A percentile compares a stretch with the other conserved stretches of the same genome.
These are phyloP conservation scores for Paramecium bursaria DNA, from an alignment of 73 alveolate species.

Conservation along the genomic window DNA sequence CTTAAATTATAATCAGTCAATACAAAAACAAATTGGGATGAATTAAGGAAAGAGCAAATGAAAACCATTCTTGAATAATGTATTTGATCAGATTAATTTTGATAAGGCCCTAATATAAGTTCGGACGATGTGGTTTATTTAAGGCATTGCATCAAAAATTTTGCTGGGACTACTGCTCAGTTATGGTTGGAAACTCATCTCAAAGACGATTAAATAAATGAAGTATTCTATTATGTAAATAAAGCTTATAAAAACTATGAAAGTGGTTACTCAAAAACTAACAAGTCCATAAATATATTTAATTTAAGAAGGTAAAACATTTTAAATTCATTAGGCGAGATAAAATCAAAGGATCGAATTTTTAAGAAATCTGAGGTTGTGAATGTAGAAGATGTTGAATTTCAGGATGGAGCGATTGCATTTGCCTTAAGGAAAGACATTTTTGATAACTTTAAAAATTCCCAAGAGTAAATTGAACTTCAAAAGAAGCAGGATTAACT, in stretches of 20 bases:
- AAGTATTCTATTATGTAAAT: background rate
- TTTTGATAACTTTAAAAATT: constrained; percentile 22
- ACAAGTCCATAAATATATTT: constrained; percentile 5
- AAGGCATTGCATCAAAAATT: constrained; percentile 45
- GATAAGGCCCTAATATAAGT: constrained; percentile 36
- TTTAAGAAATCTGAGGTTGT: constrained; percentile 36
- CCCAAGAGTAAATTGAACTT: constrained; percentile 4
- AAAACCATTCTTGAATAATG: constrained; percentile 29
- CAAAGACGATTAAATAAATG: constrained; percentile 33
- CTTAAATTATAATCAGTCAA: constrained; percentile 36
- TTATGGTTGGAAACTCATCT: constrained; percentile 49
- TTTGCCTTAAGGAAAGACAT: constrained; percentile 9
- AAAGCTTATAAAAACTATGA: constrained; percentile 24
- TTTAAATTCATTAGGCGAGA: constrained; percentile 18
- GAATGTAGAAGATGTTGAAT: constrained; percentile 13
- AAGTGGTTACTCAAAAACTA: constrained; percentile 10
- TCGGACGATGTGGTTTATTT: constrained; percentile 56
- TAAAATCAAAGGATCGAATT: constrained; percentile 8
- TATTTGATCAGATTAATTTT: background rate
- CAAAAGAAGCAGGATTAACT: background rate
- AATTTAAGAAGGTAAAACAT: constrained; percentile 42
- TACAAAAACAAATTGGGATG: constrained; percentile 61
- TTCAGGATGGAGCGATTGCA: constrained; percentile 17
- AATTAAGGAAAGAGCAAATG: constrained; percentile 44
- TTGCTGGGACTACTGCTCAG: constrained; percentile 46